Evolutionary conservation across 2,329 filamentous ascomycete species (phyloP).

Genomic region (Grosmannia serpens): DNA sequence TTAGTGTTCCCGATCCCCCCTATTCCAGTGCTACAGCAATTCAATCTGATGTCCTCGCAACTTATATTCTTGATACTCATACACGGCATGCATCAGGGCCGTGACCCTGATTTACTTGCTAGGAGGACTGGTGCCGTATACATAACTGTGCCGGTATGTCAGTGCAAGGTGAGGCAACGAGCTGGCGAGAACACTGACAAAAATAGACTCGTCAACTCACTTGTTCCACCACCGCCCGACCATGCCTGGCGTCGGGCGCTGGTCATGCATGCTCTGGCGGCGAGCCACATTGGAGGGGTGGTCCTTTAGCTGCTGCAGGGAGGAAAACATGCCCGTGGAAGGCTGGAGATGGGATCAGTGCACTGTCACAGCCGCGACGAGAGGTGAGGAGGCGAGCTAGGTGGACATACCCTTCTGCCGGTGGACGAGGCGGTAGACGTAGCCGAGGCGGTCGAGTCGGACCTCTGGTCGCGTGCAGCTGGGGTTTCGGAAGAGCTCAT

Average conservation of each 20-base stretch:
- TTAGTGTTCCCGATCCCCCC: no score
- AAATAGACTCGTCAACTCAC: conserved; percentile 23
- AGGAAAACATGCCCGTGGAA: conserved; percentile 32
- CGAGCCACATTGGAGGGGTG: conserved; percentile 29
- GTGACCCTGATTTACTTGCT: not conserved
- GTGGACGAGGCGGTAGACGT: conserved; percentile 10
- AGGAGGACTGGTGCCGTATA: not conserved
- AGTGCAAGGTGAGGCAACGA: not conserved
- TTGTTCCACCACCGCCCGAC: conserved; percentile 46
- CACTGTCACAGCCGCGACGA: no score
- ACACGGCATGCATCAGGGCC: not conserved
- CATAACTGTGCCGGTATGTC: not conserved
- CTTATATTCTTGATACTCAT: not conserved
- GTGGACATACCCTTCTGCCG: conserved; percentile 12
- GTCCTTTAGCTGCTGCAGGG: conserved; percentile 40
- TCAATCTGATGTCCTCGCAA: not conserved
- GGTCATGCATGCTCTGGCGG: conserved; percentile 43
- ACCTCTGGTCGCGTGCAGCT: conserved; percentile 12
- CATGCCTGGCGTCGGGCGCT: conserved; percentile 36
- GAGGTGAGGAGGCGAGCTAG: not conserved
- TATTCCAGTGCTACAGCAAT: not conserved
- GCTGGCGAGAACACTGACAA: not conserved
- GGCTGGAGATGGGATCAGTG: conserved; percentile 3
- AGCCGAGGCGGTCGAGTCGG: conserved; percentile 18
- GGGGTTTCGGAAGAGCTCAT: conserved; percentile 10